A percentile compares a stretch with the other conserved stretches of the same genome.
Evolutionary conservation across 495 filamentous ascomycete species (phyloP).

Genomic region (Hypoxylon intermedium): DNA sequence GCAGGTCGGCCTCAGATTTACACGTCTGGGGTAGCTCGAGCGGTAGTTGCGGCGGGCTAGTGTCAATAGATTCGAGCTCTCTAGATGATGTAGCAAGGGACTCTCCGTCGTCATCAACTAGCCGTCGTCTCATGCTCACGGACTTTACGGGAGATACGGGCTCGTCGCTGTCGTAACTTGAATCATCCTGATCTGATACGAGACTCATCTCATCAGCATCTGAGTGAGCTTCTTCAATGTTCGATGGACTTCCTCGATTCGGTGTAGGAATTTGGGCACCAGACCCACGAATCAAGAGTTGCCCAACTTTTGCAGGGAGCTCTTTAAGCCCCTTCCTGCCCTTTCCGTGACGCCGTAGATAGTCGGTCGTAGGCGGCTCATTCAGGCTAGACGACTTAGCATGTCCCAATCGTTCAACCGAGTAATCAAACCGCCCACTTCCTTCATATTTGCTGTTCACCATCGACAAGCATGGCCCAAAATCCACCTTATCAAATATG

Average conservation of each 20-base stretch:
- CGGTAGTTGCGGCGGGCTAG: slow-evolving; percentile 44
- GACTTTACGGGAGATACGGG: slow-evolving; percentile 54
- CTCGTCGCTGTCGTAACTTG: slow-evolving; percentile 54
- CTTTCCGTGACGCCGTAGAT: slow-evolving; percentile 47
- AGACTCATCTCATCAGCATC: slow-evolving; percentile 56
- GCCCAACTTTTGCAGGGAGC: slow-evolving; percentile 43
- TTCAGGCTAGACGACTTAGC: slow-evolving; percentile 14
- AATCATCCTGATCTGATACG: slow-evolving; percentile 58
- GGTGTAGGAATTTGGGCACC: slow-evolving; percentile 37
- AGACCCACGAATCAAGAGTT: slow-evolving; percentile 43
- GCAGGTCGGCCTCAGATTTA: slow-evolving; percentile 50
- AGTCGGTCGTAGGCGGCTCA: slow-evolving; percentile 50
- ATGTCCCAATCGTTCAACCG: slow-evolving; percentile 34
- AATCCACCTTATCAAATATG: slow-evolving; percentile 58
- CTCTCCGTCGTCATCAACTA: slow-evolving; percentile 53
- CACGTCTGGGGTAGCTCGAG: slow-evolving; percentile 51
- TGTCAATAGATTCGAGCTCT: slow-evolving; percentile 51
- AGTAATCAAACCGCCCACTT: slow-evolving; percentile 56
- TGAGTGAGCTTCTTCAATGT: slow-evolving; percentile 48
- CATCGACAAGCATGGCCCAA: slow-evolving; percentile 55
- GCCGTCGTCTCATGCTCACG: slow-evolving; percentile 41
- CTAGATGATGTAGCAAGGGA: slow-evolving; percentile 58
- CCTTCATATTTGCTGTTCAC: slow-evolving; percentile 60
- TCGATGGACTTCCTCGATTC: slow-evolving; percentile 35
- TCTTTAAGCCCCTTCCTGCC: slow-evolving; percentile 49